Conservation (phyloP, 148 eudicot species). For the Arbutus unedo region DNA sequence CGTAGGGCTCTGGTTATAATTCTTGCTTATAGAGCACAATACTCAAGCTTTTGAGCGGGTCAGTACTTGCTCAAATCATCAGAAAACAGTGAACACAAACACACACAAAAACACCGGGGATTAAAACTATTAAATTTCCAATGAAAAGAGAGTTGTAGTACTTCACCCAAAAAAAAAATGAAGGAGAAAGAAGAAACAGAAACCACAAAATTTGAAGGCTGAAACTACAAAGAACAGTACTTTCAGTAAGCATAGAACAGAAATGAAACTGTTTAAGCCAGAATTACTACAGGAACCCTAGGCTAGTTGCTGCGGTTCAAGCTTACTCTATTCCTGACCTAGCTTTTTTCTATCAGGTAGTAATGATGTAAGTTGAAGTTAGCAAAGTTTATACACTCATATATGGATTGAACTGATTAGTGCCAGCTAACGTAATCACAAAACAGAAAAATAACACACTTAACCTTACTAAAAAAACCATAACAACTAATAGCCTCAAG, state of each 20-base stretch:
- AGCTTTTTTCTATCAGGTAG: too few species aligned
- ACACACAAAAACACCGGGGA: background rate
- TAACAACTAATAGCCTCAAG: background rate
- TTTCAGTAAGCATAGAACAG: background rate
- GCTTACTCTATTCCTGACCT: background rate
- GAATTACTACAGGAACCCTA: background rate
- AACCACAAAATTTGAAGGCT: background rate
- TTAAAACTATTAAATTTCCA: background rate
- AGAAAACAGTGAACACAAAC: background rate
- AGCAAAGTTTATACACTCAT: slow-evolving; percentile 1
- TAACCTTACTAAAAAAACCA: background rate
- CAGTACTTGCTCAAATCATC: background rate
- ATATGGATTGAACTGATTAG: background rate
- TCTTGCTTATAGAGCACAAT: too few species aligned
- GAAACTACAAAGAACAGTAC: background rate
- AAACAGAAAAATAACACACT: background rate
- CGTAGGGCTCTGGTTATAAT: too few species aligned
- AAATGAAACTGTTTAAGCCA: slow-evolving; percentile 3
- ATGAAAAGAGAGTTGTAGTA: background rate
- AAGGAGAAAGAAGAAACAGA: background rate
- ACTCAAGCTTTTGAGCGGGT: too few species aligned
- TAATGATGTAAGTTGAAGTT: background rate
- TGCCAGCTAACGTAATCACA: background rate
- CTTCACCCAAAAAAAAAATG: background rate
- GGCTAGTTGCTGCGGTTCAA: background rate